Conservation (phyloP, 306 rosid species). For the Vachellia pachyceras region DNA sequence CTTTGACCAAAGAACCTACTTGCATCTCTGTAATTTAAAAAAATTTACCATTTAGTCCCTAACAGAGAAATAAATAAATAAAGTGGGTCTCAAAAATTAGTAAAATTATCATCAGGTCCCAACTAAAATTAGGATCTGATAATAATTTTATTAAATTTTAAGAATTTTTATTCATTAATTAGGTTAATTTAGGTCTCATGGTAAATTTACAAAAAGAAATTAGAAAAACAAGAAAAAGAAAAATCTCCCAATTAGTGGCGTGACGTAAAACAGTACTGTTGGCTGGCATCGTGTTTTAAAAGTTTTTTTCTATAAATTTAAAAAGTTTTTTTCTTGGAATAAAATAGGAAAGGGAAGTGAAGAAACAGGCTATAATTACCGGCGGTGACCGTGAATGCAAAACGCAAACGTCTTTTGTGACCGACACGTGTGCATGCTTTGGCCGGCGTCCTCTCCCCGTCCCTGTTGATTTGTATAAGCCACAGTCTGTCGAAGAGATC, state of each 20-base stretch:
- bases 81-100: no score
- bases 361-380: neutral
- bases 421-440: slow-evolving; percentile 11
- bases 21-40: neutral
- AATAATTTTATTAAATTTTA: no score
- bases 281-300: neutral
- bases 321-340: neutral
- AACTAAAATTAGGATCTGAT: no score
- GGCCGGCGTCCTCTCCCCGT: slow-evolving; percentile 17
- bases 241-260: neutral
- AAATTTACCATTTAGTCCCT: no score
- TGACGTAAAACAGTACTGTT: neutral
- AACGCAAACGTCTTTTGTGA: neutral
- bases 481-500: slow-evolving; percentile 42
- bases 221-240: neutral
- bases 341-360: neutral
- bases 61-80: no score
- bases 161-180: no score
- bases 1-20: neutral
- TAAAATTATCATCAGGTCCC: no score
- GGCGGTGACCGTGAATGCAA: neutral
- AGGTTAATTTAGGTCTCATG: no score
- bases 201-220: no score
- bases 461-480: slow-evolving; percentile 38
- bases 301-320: neutral